Evolutionary conservation across 1,139 yeast species (phyloP).

Genomic region (Candida smagusa): DNA sequence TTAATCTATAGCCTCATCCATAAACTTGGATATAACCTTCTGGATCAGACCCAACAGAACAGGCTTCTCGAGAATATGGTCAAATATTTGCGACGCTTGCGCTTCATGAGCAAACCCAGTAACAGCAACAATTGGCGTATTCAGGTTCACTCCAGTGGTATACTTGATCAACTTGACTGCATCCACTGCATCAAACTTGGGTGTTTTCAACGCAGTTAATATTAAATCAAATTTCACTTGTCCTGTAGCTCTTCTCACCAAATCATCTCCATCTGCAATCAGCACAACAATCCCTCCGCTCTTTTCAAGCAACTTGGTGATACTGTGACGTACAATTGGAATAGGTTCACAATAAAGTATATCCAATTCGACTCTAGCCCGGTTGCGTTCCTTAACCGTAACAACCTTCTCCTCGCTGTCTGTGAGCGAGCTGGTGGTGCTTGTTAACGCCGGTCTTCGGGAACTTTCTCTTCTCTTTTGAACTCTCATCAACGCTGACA

Average conservation of each 20-base stretch:
- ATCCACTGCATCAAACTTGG: constrained; percentile 68
- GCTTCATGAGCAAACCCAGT: constrained; percentile 77
- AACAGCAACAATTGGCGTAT: constrained; percentile 75
- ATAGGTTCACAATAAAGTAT: constrained; percentile 84
- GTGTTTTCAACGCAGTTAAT: constrained; percentile 68
- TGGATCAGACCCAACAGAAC: constrained; percentile 37
- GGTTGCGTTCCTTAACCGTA: not conserved
- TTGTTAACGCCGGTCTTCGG: constrained; percentile 26
- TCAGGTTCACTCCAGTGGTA: constrained; percentile 72
- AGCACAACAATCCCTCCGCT: constrained; percentile 81
- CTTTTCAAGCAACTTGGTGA: constrained; percentile 61
- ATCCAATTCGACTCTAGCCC: constrained; percentile 40
- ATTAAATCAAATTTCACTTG: constrained; percentile 82
- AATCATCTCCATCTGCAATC: constrained; percentile 77
- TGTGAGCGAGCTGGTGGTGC: constrained; percentile 9
- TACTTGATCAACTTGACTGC: constrained; percentile 74
- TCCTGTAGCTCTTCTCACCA: constrained; percentile 78
- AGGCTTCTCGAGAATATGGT: constrained; percentile 76
- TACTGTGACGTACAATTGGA: constrained; percentile 73
- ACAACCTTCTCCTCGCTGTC: not conserved
- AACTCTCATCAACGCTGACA: constrained; percentile 53
- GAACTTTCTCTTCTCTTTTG: constrained; percentile 56
- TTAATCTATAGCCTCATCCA: constrained; percentile 29
- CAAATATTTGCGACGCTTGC: constrained; percentile 52
- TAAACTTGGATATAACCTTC: constrained; percentile 20